Percentiles rank a stretch among this genome's conserved stretches.
Evolutionary conservation across 78 protist species (phyloP).

Genomic region (Speleostelium caveatum): DNA sequence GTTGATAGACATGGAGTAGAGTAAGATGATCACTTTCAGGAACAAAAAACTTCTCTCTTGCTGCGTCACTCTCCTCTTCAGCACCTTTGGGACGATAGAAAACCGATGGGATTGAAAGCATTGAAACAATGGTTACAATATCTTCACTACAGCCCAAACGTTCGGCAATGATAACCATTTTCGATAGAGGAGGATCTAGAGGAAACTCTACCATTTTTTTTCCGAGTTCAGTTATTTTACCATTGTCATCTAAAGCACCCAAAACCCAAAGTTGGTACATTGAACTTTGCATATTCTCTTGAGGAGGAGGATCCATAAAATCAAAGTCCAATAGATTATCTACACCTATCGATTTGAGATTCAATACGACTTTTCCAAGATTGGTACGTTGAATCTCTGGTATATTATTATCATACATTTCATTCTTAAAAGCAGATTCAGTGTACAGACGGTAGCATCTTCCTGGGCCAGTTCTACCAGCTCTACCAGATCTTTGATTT

Average conservation of each 20-base stretch:
- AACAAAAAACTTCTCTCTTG: slow-evolving; percentile 94
- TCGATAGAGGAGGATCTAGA: slow-evolving; percentile 97
- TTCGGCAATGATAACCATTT: slow-evolving; percentile 91
- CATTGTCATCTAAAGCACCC: slow-evolving; percentile 97
- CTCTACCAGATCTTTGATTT: slow-evolving; percentile 98
- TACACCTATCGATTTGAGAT: slow-evolving; percentile 89
- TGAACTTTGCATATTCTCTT: slow-evolving; percentile 91
- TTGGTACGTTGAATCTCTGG: slow-evolving; percentile 99
- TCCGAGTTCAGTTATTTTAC: slow-evolving; percentile 93
- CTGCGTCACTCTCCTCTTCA: slow-evolving; percentile 91
- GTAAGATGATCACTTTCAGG: slow-evolving; percentile 99
- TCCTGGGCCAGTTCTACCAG: slow-evolving; percentile 99
- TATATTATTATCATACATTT: slow-evolving; percentile 89
- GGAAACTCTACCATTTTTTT: slow-evolving; percentile 95
- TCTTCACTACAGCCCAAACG: slow-evolving; percentile 83
- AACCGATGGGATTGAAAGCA: slow-evolving; percentile 93
- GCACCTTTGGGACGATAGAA: slow-evolving; percentile 95
- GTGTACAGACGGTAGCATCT: slow-evolving; percentile 94
- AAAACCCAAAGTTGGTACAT: slow-evolving; percentile 98
- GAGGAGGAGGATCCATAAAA: slow-evolving; percentile 99
- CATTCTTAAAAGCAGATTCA: slow-evolving; percentile 78
- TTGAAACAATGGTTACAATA: slow-evolving; percentile 91
- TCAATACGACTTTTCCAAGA: slow-evolving; percentile 95
- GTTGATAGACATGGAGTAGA: slow-evolving; percentile 93
- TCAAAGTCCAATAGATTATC: slow-evolving; percentile 96